A percentile compares a stretch with the other conserved stretches of the same genome.
Conservation (phyloP, 1,284 basidiomycete genomes). For the Cryptococcus sp. region DNA sequence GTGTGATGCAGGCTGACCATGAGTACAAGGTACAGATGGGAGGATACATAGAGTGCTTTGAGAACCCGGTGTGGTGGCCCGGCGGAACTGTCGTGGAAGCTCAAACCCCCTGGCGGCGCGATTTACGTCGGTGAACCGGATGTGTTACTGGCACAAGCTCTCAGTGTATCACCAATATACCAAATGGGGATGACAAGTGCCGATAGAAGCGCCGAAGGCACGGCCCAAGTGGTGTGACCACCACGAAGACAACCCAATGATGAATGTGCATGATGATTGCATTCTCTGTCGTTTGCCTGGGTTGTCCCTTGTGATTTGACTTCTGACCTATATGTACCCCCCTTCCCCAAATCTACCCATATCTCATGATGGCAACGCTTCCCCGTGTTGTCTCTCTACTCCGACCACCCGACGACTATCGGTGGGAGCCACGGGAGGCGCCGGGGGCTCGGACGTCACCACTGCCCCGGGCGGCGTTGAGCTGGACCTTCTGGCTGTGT, state of each 20-base stretch:
- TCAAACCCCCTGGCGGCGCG: too few relatives aligned
- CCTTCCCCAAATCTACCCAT: too few relatives aligned
- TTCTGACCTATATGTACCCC: background rate
- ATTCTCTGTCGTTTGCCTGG: background rate
- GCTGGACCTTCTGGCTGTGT: slow-evolving; percentile 28
- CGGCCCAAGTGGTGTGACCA: background rate
- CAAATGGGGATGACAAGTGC: too few relatives aligned
- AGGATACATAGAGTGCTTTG: too few relatives aligned
- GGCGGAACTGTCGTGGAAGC: too few relatives aligned
- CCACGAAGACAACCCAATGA: background rate
- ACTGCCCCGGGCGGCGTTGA: slow-evolving; percentile 40
- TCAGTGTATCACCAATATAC: too few relatives aligned
- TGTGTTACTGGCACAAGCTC: too few relatives aligned
- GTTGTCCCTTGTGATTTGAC: background rate
- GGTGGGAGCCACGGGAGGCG: slow-evolving; percentile 22
- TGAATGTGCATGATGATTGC: slow-evolving; percentile 2
- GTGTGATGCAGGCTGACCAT: too few relatives aligned
- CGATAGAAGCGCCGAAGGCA: too few relatives aligned
- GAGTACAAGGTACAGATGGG: too few relatives aligned
- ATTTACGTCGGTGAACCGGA: too few relatives aligned
- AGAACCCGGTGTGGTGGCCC: too few relatives aligned
- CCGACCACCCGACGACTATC: slow-evolving; percentile 12
- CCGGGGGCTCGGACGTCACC: slow-evolving; percentile 28
- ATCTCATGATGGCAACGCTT: background rate
- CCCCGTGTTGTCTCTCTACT: background rate